Percentiles rank a stretch among this genome's conserved stretches.
phyloP scores from a whole-genome alignment of 1,139 yeast species.

The Diutina scorzettiae region DNA sequence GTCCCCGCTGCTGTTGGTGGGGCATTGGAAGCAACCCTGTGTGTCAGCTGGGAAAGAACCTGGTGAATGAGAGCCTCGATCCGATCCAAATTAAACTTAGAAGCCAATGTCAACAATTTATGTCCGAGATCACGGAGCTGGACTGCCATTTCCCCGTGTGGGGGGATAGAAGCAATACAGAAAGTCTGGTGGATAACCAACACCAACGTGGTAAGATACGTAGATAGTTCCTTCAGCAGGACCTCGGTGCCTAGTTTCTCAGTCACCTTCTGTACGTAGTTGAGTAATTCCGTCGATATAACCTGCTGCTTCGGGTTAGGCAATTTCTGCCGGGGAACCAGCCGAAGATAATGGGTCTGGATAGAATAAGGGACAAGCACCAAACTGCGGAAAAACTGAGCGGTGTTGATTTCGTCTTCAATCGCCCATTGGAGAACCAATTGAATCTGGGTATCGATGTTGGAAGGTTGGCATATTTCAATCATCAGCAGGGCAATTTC shows the following conservation, averaged over 20 bases:
- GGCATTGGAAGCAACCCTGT: background rate
- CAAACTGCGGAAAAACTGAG: background rate
- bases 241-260: background rate
- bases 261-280: background rate
- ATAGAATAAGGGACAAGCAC: background rate
- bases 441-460: background rate
- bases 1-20: background rate
- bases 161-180: background rate
- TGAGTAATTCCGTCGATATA: background rate
- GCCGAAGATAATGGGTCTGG: background rate
- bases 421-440: background rate
- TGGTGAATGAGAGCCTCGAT: background rate
- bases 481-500: background rate
- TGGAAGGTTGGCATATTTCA: background rate
- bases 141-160: background rate
- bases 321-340: background rate
- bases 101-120: background rate
- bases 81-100: background rate
- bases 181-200: background rate
- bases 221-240: background rate
- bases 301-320: background rate
- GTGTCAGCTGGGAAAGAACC: background rate
- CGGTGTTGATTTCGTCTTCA: background rate
- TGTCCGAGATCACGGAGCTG: background rate
- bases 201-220: background rate